Evolutionary conservation across 2,329 filamentous ascomycete species (phyloP), one percentile per base, ranked within the genome.

Genomic region (Fusarium sp.): DNA sequence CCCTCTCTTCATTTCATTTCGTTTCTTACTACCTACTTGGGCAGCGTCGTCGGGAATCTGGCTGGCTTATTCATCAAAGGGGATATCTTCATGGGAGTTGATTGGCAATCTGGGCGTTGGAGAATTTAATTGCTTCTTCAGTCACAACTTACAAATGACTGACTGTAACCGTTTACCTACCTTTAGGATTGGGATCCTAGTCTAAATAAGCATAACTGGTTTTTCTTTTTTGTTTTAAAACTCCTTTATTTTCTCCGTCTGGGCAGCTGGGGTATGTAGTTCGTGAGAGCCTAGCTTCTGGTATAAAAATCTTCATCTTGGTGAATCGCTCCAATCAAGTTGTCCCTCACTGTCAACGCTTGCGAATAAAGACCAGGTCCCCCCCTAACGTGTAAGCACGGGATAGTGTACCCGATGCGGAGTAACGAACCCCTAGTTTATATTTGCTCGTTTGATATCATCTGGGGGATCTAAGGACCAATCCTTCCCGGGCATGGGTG

Each of bases 361-460:
- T 6, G 43, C 22, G 22, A 14, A 24, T 20, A 22, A 36, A 33
- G 42, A 38, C 42, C 48, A 24, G 33, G 33, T 26, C 15, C 44
- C 15, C 43, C 17, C 20, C 14, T 8, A 42, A 13, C 13, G 40
- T 42, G 14, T 53, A 48, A 38, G 38, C 33, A 20, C 61, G 46
- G 61, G 38, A 14, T 31, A 66, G 46, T 11, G 40, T 45, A 46
- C 61, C 61, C 43, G 46, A 65, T 43, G 53, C 36, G 46, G 61
- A 50, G 45, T 44, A 33, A 40, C 26, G 15, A 46, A 46, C 62
- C 62, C 61, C 62, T 65, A 14, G 61, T 24, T 52, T 48, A 53
- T 65, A 60, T 66, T 65, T 60, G 36, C 61, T 43, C 36, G 53
- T 60, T 66, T 60, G 54, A 49, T 65, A 49, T 60, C 54, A 60